Base-by-base conservation (phyloP, 1,284 basidiomycete genomes). In the Hemileccinum hortonii region DNA sequence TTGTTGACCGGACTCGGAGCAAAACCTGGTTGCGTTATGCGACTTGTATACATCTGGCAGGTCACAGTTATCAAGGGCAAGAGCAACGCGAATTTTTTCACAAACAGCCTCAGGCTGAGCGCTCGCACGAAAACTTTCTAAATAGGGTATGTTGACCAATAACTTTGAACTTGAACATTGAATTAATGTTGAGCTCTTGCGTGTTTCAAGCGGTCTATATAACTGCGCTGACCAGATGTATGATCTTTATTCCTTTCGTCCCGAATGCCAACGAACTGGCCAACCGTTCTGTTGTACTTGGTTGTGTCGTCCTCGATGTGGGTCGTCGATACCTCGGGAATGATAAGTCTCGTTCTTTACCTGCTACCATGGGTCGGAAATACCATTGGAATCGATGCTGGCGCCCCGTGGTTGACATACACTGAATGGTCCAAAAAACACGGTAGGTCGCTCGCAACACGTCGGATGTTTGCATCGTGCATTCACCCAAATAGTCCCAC, bases 391-490 rank as follows among this genome's bases (percentile, higher is more conserved):
- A 18, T 58, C 2, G 15, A 58, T 10, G 1, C 18, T 9, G 19
- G 6, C 11, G 24, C 44, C 2, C 58, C 58, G 16, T 54, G 58
- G 58, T 11, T 47, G 22, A 58, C 58, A 15, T 58, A 58, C 10
- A 32, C 30, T 16, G 26, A 47, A 30, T 39, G 37, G 37, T 47
- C 37, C 19, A 39, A 39, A 30, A 47, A 30, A 39, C 32, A 39
- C 15, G 26, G 37, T 39, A 22, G 15, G 26, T 29, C n/a, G 4
- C 16, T 29, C n/a, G 7, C 21, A 18, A 21, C 33, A 14, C 11
- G 41, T 37, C n/a, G 14, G 6, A 18, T 10, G n/a, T 37, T 26
- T 30, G 12, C 12, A 18, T 29, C 36, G 5, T 11, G 7, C 36
- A 11, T 38, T 29, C 36, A 29, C 36, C 5, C n/a, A 38, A 19